Evolutionary conservation across 768 basidiomycete species (phyloP).

Genomic region (Russula sp.): DNA sequence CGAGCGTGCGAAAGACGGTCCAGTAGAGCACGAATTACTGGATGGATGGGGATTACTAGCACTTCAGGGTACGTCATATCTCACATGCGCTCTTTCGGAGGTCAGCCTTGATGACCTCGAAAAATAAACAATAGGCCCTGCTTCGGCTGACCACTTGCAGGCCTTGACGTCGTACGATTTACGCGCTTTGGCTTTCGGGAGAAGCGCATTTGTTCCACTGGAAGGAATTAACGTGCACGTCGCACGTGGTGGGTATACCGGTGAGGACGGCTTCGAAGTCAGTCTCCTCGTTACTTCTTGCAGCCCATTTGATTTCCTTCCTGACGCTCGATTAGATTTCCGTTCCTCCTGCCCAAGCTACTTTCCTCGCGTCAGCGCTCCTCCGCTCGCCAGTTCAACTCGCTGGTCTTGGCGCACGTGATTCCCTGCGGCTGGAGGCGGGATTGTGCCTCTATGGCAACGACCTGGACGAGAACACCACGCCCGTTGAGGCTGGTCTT

Average conservation of each 20-base stretch:
- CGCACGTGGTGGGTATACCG: constrained; percentile 94
- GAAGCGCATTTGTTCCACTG: constrained; percentile 74
- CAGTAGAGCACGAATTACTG: constrained; percentile 77
- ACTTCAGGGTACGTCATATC: constrained; percentile 65
- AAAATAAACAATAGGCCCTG: constrained; percentile 54
- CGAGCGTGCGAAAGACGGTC: constrained; percentile 47
- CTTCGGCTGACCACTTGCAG: constrained; percentile 79
- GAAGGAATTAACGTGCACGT: constrained; percentile 81
- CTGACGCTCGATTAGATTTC: constrained; percentile 59
- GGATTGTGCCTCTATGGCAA: constrained; percentile 97
- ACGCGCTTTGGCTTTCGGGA: constrained; percentile 74
- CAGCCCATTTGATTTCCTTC: not conserved
- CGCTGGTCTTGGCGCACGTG: constrained; percentile 88
- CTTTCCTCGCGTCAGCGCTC: constrained; percentile 63
- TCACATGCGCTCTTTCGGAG: not conserved
- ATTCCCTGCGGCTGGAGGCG: constrained; percentile 91
- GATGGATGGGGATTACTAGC: constrained; percentile 88
- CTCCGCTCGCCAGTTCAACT: constrained; percentile 69
- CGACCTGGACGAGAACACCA: constrained; percentile 83
- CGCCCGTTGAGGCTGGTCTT: constrained; percentile 87
- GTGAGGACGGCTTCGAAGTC: constrained; percentile 98
- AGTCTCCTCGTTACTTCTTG: constrained; percentile 21
- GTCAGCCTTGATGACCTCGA: not conserved
- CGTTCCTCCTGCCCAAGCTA: constrained; percentile 73
- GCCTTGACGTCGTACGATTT: constrained; percentile 72